Conservation (phyloP, 208 protist genomes). For the Trypanosoma platydactyli region DNA sequence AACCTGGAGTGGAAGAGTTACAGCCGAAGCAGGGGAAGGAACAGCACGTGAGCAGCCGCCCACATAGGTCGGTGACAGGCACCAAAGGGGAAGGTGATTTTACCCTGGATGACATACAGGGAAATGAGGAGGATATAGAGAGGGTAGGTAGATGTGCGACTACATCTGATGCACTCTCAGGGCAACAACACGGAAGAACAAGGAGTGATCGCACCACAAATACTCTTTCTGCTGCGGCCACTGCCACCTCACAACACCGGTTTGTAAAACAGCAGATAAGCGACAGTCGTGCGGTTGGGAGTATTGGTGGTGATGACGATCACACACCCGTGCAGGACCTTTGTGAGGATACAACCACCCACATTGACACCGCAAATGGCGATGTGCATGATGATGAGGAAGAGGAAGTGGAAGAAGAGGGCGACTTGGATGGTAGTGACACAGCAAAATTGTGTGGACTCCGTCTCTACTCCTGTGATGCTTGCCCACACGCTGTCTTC, state of each 20-base stretch:
- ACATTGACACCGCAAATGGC: neutral
- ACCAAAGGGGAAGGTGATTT: neutral
- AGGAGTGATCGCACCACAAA: neutral
- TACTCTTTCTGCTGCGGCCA: neutral
- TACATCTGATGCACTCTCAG: neutral
- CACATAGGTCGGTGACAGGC: neutral
- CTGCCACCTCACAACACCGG: neutral
- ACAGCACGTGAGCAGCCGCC: neutral
- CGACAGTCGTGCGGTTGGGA: neutral
- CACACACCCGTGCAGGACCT: neutral
- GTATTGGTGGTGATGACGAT: neutral
- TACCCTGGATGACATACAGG: slow-evolving; percentile 3
- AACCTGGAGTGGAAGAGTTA: neutral
- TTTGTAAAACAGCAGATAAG: slow-evolving; percentile 2
- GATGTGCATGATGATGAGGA: slow-evolving; percentile 13
- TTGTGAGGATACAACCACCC: neutral
- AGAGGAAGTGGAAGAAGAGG: slow-evolving; percentile 20
- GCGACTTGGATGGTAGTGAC: neutral
- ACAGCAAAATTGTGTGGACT: neutral
- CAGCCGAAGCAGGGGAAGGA: neutral
- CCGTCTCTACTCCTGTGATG: slow-evolving; percentile 70
- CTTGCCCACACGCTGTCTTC: slow-evolving; percentile 60
- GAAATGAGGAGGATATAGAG: slow-evolving; percentile 8
- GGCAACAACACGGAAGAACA: neutral
- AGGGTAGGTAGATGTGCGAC: too few species aligned